Evolutionary conservation across 139 green algal genomes (phyloP).

Genomic region (Yamagishiella unicocca): DNA sequence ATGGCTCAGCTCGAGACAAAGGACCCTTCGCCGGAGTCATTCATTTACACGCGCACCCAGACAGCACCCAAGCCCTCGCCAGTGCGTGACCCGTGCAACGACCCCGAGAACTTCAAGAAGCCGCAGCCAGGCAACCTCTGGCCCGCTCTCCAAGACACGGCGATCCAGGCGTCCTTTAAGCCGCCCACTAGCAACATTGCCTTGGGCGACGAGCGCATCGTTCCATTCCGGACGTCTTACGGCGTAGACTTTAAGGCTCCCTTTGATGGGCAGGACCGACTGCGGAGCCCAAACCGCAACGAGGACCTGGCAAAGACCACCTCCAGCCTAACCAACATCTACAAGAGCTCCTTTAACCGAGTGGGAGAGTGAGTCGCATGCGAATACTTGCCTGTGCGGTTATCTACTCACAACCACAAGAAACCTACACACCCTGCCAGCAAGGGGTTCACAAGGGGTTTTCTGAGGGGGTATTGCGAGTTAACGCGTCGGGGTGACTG

Average conservation of each 20-base stretch:
- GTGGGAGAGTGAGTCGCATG: conserved; percentile 76
- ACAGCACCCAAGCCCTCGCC: conserved; percentile 43
- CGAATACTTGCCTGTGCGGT: too few relatives aligned
- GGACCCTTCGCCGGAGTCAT: conserved; percentile 65
- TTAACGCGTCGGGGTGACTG: neutral
- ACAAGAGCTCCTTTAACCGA: conserved; percentile 75
- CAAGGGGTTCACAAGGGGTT: too few relatives aligned
- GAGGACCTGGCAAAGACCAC: conserved; percentile 75
- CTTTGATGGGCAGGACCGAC: conserved; percentile 59
- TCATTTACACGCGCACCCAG: conserved; percentile 74
- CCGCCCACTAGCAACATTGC: conserved; percentile 74
- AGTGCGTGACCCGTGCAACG: conserved; percentile 74
- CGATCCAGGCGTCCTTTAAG: conserved; percentile 72
- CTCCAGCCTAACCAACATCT: conserved; percentile 72
- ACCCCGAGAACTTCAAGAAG: conserved; percentile 65
- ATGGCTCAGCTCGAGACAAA: conserved; percentile 77
- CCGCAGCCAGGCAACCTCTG: conserved; percentile 73
- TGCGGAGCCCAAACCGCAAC: conserved; percentile 85
- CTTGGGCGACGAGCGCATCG: conserved; percentile 76
- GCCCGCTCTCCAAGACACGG: conserved; percentile 67
- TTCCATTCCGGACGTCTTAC: conserved; percentile 82
- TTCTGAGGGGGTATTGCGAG: neutral
- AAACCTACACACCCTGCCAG: too few relatives aligned
- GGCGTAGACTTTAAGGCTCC: conserved; percentile 75
- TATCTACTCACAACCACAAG: too few relatives aligned